phyloP scores from a whole-genome alignment of 768 basidiomycete species.

The Pilatotrama ljubarskyi region DNA sequence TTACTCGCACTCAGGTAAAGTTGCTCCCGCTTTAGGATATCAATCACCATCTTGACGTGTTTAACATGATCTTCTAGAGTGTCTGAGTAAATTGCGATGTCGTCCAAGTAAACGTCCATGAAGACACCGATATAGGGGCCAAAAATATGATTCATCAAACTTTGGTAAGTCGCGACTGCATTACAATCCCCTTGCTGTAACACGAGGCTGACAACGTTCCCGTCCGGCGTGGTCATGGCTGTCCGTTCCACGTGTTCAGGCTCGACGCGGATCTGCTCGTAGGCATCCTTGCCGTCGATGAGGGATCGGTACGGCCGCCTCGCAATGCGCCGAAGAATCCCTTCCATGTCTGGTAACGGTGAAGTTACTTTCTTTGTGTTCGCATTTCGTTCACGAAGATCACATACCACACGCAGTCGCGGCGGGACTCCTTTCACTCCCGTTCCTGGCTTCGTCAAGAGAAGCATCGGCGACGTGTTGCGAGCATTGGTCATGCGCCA shows the following conservation, averaged over 20 bases:
- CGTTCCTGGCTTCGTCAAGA: constrained; percentile 30
- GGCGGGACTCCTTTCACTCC: constrained; percentile 10
- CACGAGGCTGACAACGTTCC: constrained; percentile 32
- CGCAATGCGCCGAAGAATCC: constrained; percentile 24
- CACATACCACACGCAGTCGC: constrained; percentile 12
- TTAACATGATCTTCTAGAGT: constrained; percentile 28
- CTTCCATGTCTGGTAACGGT: constrained; percentile 31
- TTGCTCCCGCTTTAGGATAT: constrained; percentile 10
- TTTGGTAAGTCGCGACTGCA: constrained; percentile 32
- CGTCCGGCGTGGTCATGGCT: constrained; percentile 30
- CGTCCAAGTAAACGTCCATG: constrained; percentile 36
- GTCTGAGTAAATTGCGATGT: constrained; percentile 34
- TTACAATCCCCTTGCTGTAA: constrained; percentile 37
- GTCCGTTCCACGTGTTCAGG: constrained; percentile 25
- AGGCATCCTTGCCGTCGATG: constrained; percentile 32
- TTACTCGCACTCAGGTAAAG: constrained; percentile 27
- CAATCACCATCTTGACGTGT: constrained; percentile 22
- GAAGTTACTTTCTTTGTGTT: constrained; percentile 29
- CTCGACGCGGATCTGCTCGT: constrained; percentile 32
- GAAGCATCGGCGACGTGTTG: constrained; percentile 36
- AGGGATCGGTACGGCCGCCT: constrained; percentile 15
- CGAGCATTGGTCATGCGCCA: constrained; percentile 32
- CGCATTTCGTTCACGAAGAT: constrained; percentile 23
- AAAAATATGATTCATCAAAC: constrained; percentile 32
- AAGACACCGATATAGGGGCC: constrained; percentile 29